Evolutionary conservation across 2,329 filamentous ascomycete species (phyloP).

Genomic region (Botrytis squamosa): DNA sequence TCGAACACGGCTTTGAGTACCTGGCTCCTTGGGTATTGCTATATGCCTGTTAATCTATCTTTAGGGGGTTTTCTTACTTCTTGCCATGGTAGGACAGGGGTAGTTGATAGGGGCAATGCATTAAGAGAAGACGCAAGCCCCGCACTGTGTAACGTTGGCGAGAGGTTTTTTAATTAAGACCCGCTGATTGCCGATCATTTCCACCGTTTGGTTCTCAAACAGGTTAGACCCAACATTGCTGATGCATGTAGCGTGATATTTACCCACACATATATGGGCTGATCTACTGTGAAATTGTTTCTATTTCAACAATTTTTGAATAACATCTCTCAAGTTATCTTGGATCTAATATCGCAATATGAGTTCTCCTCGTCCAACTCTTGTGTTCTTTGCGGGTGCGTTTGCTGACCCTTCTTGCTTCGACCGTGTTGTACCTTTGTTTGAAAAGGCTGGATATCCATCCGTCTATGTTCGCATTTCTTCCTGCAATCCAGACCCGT

Average conservation of each 20-base stretch:
- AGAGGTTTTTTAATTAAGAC: not conserved
- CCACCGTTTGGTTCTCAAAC: not conserved
- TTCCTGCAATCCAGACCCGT: not conserved
- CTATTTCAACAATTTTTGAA: no score
- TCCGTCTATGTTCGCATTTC: not conserved
- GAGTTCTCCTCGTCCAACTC: not conserved
- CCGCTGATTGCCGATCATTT: not conserved
- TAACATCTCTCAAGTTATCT: not conserved
- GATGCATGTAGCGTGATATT: not conserved
- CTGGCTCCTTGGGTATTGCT: not conserved
- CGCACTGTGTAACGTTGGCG: not conserved
- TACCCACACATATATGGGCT: not conserved
- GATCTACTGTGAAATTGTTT: not conserved
- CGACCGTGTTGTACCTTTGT: not conserved
- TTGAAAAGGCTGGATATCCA: not conserved
- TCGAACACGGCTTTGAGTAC: not conserved
- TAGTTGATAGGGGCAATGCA: not conserved
- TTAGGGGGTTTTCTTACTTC: not conserved
- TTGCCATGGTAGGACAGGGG: not conserved
- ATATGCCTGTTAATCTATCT: not conserved
- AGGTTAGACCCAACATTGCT: not conserved
- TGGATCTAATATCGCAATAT: not conserved
- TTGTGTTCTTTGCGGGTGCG: not conserved
- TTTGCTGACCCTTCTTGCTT: not conserved
- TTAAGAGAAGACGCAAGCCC: not conserved